phyloP scores from a whole-genome alignment of 306 rosid species.

The Vigna trinervia region DNA sequence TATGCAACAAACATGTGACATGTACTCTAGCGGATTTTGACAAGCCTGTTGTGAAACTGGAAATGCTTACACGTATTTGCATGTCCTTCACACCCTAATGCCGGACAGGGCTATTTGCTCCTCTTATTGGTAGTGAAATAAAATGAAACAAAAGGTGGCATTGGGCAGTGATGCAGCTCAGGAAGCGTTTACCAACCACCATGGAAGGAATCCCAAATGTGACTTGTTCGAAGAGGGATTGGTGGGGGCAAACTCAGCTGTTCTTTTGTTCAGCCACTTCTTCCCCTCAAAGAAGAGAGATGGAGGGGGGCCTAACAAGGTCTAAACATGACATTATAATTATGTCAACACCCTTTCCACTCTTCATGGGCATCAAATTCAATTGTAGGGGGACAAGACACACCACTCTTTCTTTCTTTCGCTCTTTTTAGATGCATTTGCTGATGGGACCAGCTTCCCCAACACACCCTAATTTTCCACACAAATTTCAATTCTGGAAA shows the following conservation, averaged over 20 bases:
- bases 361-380: constrained; percentile 63
- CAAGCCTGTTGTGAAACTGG: constrained; percentile 8
- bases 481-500: constrained; percentile 44
- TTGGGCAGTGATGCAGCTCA: constrained; percentile 49
- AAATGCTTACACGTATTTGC: constrained; percentile 23
- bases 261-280: constrained; percentile 66
- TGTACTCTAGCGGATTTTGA: constrained; percentile 9
- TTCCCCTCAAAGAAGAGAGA: constrained; percentile 45
- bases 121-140: constrained; percentile 6
- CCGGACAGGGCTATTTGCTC: not conserved
- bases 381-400: constrained; percentile 72
- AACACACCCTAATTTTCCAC: constrained; percentile 53
- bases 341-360: constrained; percentile 62
- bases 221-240: constrained; percentile 48
- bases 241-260: constrained; percentile 65
- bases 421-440: constrained; percentile 42
- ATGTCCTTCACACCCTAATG: constrained; percentile 25
- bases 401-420: constrained; percentile 50
- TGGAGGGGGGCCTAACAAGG: constrained; percentile 49
- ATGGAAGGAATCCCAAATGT: constrained; percentile 43
- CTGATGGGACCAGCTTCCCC: too few relatives aligned
- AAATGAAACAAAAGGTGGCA: constrained; percentile 35
- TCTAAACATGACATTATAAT: constrained; percentile 64
- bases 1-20: constrained; percentile 16
- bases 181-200: constrained; percentile 46